Evolutionary conservation across 176 grass and related monocot genomes (phyloP), one percentile per base, ranked within the genome.

Genomic region (Oryza rufipogon): DNA sequence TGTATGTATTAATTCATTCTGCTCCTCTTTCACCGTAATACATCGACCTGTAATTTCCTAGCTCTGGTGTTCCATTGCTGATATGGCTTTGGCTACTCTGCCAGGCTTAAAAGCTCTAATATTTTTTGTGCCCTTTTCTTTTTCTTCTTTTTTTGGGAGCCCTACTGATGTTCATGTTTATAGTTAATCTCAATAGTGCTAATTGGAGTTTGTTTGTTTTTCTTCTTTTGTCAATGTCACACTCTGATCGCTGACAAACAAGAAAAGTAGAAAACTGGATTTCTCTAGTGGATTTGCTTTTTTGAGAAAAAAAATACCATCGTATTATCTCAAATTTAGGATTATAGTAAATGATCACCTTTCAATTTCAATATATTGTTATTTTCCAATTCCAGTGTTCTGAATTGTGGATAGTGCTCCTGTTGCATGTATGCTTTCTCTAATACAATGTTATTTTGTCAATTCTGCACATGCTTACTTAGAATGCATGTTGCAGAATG

Each of bases 1-100:
- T 93, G 95, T 97, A 94, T 58, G 95, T 97, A 77, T 79, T 68
- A 38, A 19, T 74, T 13, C 9, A 23, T 77, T 66, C 28, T 67
- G 75, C 73, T 19, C 56, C 44, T 74, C 49, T 81, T 64, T 11
- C 44, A 44, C 3, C 25, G 39, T 83, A 13, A 23, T 71, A 33
- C 6, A 33, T 63, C 11, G 75, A 5, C 26, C 3, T 32, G 7
- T 8, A 70, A 63, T 70, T 20, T 69, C 46, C 17, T 16, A 36
- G 22, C 68, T 75, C 14, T 58, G 20, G 36, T 87, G 70, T 13
- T 39, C 13, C 16, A 70, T 68, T 39, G 8, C 70, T 42, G 22
- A 38, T 34, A 47, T 20, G 19, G 42, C 19, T 34, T 68, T 34
- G 66, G 15, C 45, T 84, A 49, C 34, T 14, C 4, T 78, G 12